A percentile compares a stretch with the other conserved stretches of the same genome.
These are phyloP conservation scores for Boletus edulis DNA, from an alignment of 768 basidiomycete genomes.

Conservation along the genomic window DNA sequence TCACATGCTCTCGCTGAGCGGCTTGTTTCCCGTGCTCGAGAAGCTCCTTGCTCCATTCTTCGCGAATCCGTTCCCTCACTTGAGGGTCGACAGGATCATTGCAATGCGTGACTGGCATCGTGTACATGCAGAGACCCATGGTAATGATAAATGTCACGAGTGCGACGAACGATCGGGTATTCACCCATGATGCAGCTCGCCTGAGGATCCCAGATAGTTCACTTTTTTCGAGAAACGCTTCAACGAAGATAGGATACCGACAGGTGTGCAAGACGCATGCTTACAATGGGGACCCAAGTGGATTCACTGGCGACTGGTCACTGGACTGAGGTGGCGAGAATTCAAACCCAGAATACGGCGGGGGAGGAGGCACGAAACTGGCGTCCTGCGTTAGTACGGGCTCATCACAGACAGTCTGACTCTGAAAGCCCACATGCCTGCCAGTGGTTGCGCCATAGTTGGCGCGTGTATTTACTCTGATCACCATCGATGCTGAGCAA, in stretches of 20 bases:
- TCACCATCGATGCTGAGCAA: background rate
- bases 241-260: background rate
- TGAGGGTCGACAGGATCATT: constrained; percentile 18
- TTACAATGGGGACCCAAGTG: background rate
- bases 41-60: constrained; percentile 19
- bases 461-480: background rate
- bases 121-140: background rate
- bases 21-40: constrained; percentile 15
- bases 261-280: background rate
- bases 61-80: constrained; percentile 21
- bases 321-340: background rate
- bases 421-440: background rate
- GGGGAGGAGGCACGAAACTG: constrained; percentile 5
- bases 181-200: background rate
- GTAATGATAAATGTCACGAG: constrained; percentile 1
- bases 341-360: constrained; percentile 5
- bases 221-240: background rate
- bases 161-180: background rate
- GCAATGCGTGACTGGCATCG: constrained; percentile 14
- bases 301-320: background rate
- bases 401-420: too few species aligned
- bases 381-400: background rate
- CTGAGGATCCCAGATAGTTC: background rate
- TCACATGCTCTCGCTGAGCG: constrained; percentile 3
- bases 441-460: constrained; percentile 7